Percentiles rank a stretch among this genome's conserved stretches.
Evolutionary conservation across 2,329 filamentous ascomycete genomes (phyloP).

Genomic region (Fusarium sp.): DNA sequence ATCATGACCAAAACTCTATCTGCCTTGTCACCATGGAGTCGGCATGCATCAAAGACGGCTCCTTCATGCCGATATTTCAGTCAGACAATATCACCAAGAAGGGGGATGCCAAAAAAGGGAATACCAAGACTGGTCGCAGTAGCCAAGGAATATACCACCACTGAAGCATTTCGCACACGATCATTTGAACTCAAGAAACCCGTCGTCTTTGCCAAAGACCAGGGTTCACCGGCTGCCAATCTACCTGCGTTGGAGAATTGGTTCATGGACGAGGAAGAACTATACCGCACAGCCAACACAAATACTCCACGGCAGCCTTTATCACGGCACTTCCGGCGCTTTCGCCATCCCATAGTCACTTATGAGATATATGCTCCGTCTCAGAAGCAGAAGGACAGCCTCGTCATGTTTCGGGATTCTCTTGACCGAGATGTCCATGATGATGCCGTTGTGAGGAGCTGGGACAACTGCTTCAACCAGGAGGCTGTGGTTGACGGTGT

Average conservation of each 20-base stretch:
- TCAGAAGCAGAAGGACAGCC: constrained; percentile 18
- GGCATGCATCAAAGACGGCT: constrained; percentile 21
- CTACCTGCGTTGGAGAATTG: constrained; percentile 67
- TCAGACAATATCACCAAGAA: not conserved
- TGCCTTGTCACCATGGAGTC: constrained; percentile 20
- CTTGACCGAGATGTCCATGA: constrained; percentile 41
- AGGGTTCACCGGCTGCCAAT: constrained; percentile 46
- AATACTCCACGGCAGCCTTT: constrained; percentile 18
- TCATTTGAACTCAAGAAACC: constrained; percentile 65
- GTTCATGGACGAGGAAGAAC: constrained; percentile 55
- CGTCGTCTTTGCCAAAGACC: constrained; percentile 56
- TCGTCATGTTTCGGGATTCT: constrained; percentile 44
- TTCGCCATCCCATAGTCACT: constrained; percentile 47
- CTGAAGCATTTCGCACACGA: constrained; percentile 60
- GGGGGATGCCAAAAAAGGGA: not conserved
- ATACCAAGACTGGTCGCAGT: not conserved
- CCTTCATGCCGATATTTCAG: not conserved
- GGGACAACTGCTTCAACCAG: constrained; percentile 39
- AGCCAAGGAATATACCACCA: constrained; percentile 30
- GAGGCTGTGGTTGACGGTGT: not conserved
- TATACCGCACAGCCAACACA: constrained; percentile 2
- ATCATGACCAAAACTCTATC: constrained; percentile 22
- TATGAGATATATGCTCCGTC: constrained; percentile 51
- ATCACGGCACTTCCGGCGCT: constrained; percentile 44
- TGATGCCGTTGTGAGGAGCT: constrained; percentile 45